A percentile compares a stretch with the other conserved stretches of the same genome.
These are phyloP conservation scores for Lunasporangiospora selenospora DNA, from an alignment of 192 early-diverging fungal species.

Conservation along the genomic window DNA sequence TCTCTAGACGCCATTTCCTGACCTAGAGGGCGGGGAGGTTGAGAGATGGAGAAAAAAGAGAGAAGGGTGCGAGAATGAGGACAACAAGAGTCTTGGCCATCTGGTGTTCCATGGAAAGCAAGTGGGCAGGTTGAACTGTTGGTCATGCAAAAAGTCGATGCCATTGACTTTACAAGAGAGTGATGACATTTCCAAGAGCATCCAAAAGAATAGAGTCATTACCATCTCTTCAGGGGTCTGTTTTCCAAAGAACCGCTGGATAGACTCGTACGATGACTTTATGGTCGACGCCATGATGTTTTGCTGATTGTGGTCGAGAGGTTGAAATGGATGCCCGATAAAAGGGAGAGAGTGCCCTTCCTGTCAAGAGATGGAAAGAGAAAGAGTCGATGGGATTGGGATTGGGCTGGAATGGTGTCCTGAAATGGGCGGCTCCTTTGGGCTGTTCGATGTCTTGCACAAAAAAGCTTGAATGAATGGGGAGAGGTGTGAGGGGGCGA, in stretches of 20 bases:
- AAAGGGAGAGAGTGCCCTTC: too few relatives aligned
- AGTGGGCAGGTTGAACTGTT: not conserved
- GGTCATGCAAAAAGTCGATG: not conserved
- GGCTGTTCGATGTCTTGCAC: too few relatives aligned
- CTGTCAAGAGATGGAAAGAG: too few relatives aligned
- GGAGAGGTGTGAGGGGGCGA: too few relatives aligned
- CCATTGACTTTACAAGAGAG: not conserved
- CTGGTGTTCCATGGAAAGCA: not conserved
- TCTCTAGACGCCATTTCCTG: constrained; percentile 88
- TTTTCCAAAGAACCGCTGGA: constrained; percentile 68
- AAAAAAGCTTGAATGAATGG: too few relatives aligned
- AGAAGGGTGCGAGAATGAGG: not conserved
- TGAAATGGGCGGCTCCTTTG: too few relatives aligned
- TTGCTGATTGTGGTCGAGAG: too few relatives aligned
- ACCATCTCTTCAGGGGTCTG: constrained; percentile 66
- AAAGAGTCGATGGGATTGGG: too few relatives aligned
- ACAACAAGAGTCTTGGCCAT: not conserved
- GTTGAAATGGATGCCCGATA: too few relatives aligned
- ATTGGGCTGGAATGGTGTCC: too few relatives aligned
- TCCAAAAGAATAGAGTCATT: constrained; percentile 2
- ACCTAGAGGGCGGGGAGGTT: constrained; percentile 57
- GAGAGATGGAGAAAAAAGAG: not conserved
- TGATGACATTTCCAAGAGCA: not conserved
- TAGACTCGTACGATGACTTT: constrained; percentile 40
- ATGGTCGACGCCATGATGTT: constrained; percentile 35